Base-by-base conservation (phyloP, 176 grass and related monocot genomes). In the Lolium rigidum region DNA sequence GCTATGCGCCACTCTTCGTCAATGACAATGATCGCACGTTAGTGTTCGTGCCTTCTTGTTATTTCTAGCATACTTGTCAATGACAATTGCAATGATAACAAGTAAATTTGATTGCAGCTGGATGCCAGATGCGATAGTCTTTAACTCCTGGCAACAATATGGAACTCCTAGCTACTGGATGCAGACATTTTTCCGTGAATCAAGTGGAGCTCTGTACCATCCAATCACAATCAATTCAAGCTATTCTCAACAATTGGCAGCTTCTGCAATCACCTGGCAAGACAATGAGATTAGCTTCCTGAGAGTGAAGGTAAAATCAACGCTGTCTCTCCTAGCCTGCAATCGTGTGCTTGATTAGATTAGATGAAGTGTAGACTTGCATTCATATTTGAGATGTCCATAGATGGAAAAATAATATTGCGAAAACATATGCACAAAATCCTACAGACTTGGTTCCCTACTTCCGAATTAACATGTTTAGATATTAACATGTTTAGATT, bases 101-200 rank as follows among this genome's bases (percentile, higher is more conserved):
- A 77, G 48, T 12, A 70, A 14, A 70, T 70, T 68, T 9, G 8
- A 70, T 70, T 68, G 31, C 82, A 97, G 95, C 28, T 95, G 92
- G 95, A 86, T 64, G 49, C 92, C 95, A 17, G 92, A 94, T 49
- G 88, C 92, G 0, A 93, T 97, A 13, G 95, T 97, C 17, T 97
- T 90, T 71, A 93, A 97, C 87, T 94, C 95, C 7, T 86, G 90
- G 85, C n/a, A n/a, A n/a, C n/a, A n/a, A n/a, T 94, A 97, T 48
- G 95, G 95, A 78, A 94, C 92, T 46, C 92, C 90, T 17, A 97
- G 95, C 56, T 97, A 97, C 68, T 94, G n/a, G n/a, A n/a, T n/a
- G n/a, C n/a, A n/a, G n/a, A n/a, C n/a, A 90, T 41, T 83, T 52
- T 97, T 90, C 83, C 61, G 48, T 31, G 91, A 94, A 88, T 97